These are phyloP conservation scores for Adansonia rubrostipa DNA, from an alignment of 441 rosid genomes.

Conservation along the genomic window DNA sequence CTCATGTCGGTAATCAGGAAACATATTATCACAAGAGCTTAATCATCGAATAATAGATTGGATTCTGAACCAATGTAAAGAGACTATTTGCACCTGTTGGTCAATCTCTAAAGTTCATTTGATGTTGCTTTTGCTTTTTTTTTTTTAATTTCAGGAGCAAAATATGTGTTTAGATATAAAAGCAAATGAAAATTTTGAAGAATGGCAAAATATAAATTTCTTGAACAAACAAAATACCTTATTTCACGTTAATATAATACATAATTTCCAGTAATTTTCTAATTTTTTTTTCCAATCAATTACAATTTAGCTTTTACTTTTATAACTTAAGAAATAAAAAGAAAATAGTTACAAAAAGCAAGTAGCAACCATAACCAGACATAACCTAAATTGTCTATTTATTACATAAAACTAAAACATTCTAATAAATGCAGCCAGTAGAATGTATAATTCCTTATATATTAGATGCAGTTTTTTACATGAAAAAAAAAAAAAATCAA, in stretches of 20 bases:
- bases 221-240: not conserved
- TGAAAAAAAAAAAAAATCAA: too few species aligned
- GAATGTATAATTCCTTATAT: not conserved
- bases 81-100: not conserved
- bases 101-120: not conserved
- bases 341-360: not conserved
- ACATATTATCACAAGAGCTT: not conserved
- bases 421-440: not conserved
- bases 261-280: not conserved
- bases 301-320: not conserved
- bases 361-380: not conserved
- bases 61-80: not conserved
- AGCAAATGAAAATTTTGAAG: not conserved
- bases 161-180: not conserved
- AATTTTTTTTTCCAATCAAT: not conserved
- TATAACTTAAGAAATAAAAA: not conserved
- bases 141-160: not conserved
- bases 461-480: not conserved
- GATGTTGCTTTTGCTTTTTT: not conserved
- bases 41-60: not conserved
- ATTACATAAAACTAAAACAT: not conserved
- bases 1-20: not conserved
- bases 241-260: not conserved
- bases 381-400: not conserved
- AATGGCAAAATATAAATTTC: not conserved